Evolutionary conservation across 306 rosid species (phyloP), one percentile per base, ranked within the genome.

Genomic region (Purshia tridentata): DNA sequence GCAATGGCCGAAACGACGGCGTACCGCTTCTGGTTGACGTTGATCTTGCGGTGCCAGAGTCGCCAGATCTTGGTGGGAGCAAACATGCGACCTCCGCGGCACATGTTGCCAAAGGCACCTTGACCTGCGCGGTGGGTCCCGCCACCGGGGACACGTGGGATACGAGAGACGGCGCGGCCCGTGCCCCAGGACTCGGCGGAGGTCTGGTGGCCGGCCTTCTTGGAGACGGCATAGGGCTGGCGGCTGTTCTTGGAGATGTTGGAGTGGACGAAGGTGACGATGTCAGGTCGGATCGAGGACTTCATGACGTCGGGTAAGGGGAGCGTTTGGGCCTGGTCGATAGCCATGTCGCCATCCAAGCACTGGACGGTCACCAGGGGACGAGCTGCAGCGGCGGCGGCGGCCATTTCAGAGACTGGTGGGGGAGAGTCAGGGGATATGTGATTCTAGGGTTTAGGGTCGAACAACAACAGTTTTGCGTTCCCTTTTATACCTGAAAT

Each of bases 51-150:
- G 80, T 92, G 98, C 98, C 98, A 92, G 2, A 88, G 87, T 44
- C 98, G 95, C 98, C 98, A 92, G 90, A 92, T 92, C 90, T 83
- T 88, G 29, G 98, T 92, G 0, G 98, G 98, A 5, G 98, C 98
- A 23, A 92, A 88, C 98, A 92, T 92, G 42, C 98, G 87, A 0
- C 97, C 98, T 0, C 98, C 98, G 0, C 98, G 95, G 64, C 98
- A 92, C 97, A 92, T 92, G 88, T 92, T 92, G 0, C 98, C 97
- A 70, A 90, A 92, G 4, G 97, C 97, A 6, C 85, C 97, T 74
- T 92, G 97, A 0, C 97, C 97, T 0, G 98, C 98, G 4, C 96
- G 98, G 76, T 92, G 97, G 4, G 98, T 90, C 0, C 98, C 98
- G 19, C 97, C 98, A 0, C 97, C 98, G 0, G 96, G 90, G 1